Evolutionary conservation across 352 stramenopile genomes (phyloP).

Genomic region (Thraustotheca clavata): DNA sequence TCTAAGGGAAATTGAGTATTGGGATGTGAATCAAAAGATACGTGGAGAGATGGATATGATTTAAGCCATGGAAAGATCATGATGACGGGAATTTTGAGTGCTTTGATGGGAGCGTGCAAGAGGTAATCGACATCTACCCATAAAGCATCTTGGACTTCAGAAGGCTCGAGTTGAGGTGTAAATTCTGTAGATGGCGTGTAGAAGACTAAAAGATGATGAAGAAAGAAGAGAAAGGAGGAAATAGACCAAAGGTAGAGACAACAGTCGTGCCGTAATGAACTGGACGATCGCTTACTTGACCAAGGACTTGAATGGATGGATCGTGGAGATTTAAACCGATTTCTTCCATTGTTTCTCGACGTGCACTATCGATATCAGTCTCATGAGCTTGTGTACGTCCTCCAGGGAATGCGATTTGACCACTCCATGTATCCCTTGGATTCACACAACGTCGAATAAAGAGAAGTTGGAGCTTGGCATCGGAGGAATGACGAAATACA

Average conservation of each 20-base stretch:
- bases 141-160: constrained; percentile 68
- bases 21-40: not conserved
- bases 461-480: constrained; percentile 48
- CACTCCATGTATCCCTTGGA: constrained; percentile 69
- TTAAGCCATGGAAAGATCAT: constrained; percentile 41
- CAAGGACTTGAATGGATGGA: constrained; percentile 28
- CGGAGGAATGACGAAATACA: constrained; percentile 40
- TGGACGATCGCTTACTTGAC: constrained; percentile 9
- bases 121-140: constrained; percentile 79
- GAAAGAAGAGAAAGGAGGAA: not conserved
- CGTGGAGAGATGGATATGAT: constrained; percentile 28
- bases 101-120: constrained; percentile 50
- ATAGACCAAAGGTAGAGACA: constrained; percentile 13
- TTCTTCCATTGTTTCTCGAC: constrained; percentile 74
- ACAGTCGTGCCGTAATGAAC: constrained; percentile 21
- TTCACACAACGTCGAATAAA: constrained; percentile 71
- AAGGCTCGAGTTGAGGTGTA: constrained; percentile 42
- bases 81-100: constrained; percentile 48
- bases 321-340: constrained; percentile 60
- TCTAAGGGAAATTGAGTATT: not conserved
- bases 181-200: constrained; percentile 48
- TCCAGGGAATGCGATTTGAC: constrained; percentile 72
- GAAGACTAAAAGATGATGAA: constrained; percentile 40
- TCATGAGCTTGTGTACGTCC: constrained; percentile 56
- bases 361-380: constrained; percentile 52